Evolutionary conservation across 2,329 filamentous ascomycete species (phyloP).

Genomic region (Nemania abortiva): DNA sequence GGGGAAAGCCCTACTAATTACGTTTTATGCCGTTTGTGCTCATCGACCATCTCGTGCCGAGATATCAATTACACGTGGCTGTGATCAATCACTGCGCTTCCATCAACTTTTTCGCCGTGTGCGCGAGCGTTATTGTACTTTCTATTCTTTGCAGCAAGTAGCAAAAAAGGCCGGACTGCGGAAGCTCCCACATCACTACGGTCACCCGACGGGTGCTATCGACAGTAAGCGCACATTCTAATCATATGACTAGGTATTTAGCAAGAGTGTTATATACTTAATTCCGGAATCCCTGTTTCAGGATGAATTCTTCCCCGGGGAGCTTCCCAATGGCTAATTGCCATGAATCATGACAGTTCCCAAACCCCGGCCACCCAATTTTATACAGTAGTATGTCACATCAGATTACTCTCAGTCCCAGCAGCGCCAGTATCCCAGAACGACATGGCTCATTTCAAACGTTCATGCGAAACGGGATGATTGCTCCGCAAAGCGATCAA

Average conservation of each 20-base stretch:
- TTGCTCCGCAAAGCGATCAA: background rate
- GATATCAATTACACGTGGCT: background rate
- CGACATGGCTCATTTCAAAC: background rate
- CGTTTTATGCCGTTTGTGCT: background rate
- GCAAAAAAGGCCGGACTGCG: background rate
- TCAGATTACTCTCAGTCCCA: background rate
- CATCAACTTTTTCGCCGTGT: background rate
- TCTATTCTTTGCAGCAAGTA: background rate
- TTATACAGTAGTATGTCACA: background rate
- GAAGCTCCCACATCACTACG: background rate
- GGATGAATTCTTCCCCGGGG: background rate
- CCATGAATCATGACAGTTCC: constrained; percentile 16
- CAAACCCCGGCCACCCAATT: constrained; percentile 5
- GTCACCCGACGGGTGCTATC: background rate
- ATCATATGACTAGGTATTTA: constrained; percentile 6
- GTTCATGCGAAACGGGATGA: background rate
- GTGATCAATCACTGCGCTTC: background rate
- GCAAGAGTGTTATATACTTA: constrained; percentile 8
- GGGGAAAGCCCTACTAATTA: background rate
- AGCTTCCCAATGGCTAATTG: constrained; percentile 1
- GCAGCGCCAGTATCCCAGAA: background rate
- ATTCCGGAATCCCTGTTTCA: constrained; percentile 25
- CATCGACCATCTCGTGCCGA: background rate
- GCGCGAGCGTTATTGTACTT: background rate
- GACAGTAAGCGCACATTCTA: background rate